These are phyloP conservation scores for Aspergillus candidus DNA, from an alignment of 2,329 filamentous ascomycete genomes.

Conservation along the genomic window DNA sequence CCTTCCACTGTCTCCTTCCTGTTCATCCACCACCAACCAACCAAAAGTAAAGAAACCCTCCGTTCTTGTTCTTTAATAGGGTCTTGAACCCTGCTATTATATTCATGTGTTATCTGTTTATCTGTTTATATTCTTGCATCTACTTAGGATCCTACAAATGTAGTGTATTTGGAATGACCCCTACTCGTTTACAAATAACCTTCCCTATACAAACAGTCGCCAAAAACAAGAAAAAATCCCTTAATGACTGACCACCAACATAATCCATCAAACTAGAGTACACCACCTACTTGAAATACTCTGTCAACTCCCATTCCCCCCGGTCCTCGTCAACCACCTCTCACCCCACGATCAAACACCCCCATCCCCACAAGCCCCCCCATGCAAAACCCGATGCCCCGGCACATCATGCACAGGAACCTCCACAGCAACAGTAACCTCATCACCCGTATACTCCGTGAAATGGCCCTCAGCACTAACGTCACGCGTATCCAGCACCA, in stretches of 20 bases:
- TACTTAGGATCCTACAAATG: slow-evolving; percentile 1
- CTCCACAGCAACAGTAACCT: slow-evolving; percentile 33
- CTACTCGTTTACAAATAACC: no score
- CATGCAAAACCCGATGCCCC: slow-evolving; percentile 36
- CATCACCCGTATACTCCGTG: slow-evolving; percentile 36
- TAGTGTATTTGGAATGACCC: no score
- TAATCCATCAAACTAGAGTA: neutral
- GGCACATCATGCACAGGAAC: slow-evolving; percentile 36
- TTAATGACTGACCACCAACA: neutral
- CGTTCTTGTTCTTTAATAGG: no score
- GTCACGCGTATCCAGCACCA: slow-evolving; percentile 40
- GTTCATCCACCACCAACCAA: slow-evolving; percentile 3
- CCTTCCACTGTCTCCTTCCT: neutral
- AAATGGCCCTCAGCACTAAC: slow-evolving; percentile 38
- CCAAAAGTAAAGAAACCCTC: neutral
- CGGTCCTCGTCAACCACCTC: slow-evolving; percentile 1
- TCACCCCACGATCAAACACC: slow-evolving; percentile 3
- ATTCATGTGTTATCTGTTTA: slow-evolving; percentile 1
- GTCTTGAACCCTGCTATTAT: no score
- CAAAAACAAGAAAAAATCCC: no score
- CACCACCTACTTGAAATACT: neutral
- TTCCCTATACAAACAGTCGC: no score
- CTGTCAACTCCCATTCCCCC: neutral
- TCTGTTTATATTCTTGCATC: neutral
- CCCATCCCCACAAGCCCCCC: slow-evolving; percentile 32